These are phyloP conservation scores for Pichia sp. DNA, from an alignment of 1,139 yeast species.

Conservation along the genomic window DNA sequence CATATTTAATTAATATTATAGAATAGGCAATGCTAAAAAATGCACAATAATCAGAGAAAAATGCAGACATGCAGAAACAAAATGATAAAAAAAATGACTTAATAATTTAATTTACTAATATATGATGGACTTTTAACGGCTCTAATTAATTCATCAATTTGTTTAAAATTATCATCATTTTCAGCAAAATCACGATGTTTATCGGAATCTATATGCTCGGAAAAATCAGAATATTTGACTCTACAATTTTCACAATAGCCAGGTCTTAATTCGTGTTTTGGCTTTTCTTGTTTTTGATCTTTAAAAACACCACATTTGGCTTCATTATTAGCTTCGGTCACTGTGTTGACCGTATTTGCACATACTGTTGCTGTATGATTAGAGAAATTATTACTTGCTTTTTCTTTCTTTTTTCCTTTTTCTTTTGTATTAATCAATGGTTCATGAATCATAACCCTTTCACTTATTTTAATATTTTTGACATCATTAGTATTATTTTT, in stretches of 20 bases:
- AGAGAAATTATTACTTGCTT: background rate
- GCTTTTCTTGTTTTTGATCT: slow-evolving; percentile 13
- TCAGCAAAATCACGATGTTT: slow-evolving; percentile 79
- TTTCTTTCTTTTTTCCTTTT: slow-evolving; percentile 2
- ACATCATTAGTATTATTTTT: background rate
- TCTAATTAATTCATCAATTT: slow-evolving; percentile 59
- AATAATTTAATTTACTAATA: background rate
- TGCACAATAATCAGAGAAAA: background rate
- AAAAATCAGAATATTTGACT: slow-evolving; percentile 74
- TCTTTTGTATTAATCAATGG: background rate
- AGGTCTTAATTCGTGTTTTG: slow-evolving; percentile 25
- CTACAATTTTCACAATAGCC: slow-evolving; percentile 96
- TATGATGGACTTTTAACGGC: background rate
- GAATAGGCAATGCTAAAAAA: background rate
- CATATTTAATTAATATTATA: no score
- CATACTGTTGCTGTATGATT: background rate
- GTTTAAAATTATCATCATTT: slow-evolving; percentile 62
- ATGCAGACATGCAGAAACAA: background rate
- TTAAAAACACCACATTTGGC: slow-evolving; percentile 2
- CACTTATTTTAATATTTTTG: background rate
- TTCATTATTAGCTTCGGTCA: background rate
- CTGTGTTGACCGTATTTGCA: background rate
- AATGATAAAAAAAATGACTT: background rate
- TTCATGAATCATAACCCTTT: background rate
- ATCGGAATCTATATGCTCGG: slow-evolving; percentile 62